phyloP scores from a whole-genome alignment of 2,329 filamentous ascomycete genomes.

The Alternaria conjuncta region DNA sequence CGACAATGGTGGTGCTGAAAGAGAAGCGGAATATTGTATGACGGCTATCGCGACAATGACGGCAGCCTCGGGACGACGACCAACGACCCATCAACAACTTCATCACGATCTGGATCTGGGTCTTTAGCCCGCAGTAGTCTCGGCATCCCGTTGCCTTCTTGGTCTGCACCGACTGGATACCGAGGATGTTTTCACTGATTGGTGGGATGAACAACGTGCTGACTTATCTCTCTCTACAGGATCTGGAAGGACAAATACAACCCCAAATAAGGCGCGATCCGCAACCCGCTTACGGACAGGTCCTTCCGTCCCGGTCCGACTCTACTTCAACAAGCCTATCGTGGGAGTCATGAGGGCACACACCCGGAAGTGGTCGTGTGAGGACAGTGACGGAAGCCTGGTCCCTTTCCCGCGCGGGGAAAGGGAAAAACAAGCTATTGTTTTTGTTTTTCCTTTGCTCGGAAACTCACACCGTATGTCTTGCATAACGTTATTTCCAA shows the following conservation, averaged over 20 bases:
- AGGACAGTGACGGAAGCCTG: not conserved
- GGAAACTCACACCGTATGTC: not conserved
- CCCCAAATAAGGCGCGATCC: slow-evolving; percentile 50
- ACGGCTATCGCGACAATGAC: slow-evolving; percentile 16
- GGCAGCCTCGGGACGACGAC: slow-evolving; percentile 1
- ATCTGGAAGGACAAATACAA: slow-evolving; percentile 99
- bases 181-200: slow-evolving; percentile 3
- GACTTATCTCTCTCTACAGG: slow-evolving; percentile 59
- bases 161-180: not conserved
- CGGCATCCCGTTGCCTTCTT: slow-evolving; percentile 5
- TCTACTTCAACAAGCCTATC: not conserved
- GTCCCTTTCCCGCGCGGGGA: not conserved
- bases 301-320: slow-evolving; percentile 2
- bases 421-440: not conserved
- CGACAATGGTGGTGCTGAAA: slow-evolving; percentile 13
- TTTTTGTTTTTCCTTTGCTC: not conserved
- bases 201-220: slow-evolving; percentile 31
- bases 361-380: not conserved
- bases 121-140: slow-evolving; percentile 1
- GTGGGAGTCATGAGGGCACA: slow-evolving; percentile 8
- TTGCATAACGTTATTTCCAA: slow-evolving; percentile 3
- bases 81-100: not conserved
- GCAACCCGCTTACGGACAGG: slow-evolving; percentile 1
- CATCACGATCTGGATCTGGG: slow-evolving; percentile 10
- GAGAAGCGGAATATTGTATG: not conserved